phyloP scores from a whole-genome alignment of 2,329 filamentous ascomycete genomes.

The Cylindrodendrum hubeiense region DNA sequence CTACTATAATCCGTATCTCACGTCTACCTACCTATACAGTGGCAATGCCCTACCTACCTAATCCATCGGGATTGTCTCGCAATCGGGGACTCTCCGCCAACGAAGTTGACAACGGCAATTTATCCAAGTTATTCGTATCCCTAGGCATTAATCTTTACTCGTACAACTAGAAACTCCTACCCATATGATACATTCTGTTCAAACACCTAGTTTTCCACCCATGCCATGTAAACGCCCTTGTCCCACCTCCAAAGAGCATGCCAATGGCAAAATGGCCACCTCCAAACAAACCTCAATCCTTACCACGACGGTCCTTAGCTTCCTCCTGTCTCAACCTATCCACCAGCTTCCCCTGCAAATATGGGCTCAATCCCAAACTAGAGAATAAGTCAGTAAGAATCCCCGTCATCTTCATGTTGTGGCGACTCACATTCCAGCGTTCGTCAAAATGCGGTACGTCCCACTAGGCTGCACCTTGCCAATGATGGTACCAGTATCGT shows the following conservation, averaged over 20 bases:
- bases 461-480: conserved; percentile 71
- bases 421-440: conserved; percentile 73
- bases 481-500: conserved; percentile 67
- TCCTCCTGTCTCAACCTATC: conserved; percentile 66
- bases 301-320: conserved; percentile 47
- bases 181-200: conserved; percentile 1
- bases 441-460: conserved; percentile 74
- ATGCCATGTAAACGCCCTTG: not conserved
- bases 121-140: not conserved
- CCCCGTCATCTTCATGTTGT: not conserved
- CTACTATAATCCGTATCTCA: not conserved
- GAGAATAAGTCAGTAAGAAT: conserved; percentile 34
- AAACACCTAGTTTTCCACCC: not conserved
- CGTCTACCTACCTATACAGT: not conserved
- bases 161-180: not conserved
- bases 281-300: conserved; percentile 40
- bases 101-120: not conserved
- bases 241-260: conserved; percentile 1
- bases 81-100: not conserved
- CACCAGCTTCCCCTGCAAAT: conserved; percentile 65
- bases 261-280: not conserved
- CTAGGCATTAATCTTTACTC: not conserved
- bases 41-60: not conserved
- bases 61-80: not conserved
- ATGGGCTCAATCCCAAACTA: conserved; percentile 53